Percentiles rank a stretch among this genome's conserved stretches.
Evolutionary conservation across 352 stramenopile species (phyloP).

Genomic region (Globisporangium recalcitrans): DNA sequence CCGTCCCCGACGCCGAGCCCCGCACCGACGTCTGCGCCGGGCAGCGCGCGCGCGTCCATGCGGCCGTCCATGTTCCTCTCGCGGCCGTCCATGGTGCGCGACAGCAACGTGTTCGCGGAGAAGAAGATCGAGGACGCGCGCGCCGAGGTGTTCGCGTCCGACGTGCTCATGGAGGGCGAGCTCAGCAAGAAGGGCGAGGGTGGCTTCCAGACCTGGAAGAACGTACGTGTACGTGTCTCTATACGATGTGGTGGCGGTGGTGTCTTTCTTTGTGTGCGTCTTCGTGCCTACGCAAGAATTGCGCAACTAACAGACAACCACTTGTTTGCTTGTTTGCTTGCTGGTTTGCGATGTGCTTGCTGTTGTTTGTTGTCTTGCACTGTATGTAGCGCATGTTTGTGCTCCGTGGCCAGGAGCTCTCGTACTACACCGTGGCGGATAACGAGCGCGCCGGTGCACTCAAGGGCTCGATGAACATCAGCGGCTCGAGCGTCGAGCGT

Average conservation of each 20-base stretch:
- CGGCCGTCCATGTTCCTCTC: constrained; percentile 33
- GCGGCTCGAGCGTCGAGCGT: constrained; percentile 41
- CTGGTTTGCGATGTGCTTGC: too few relatives aligned
- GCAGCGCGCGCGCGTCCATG: constrained; percentile 22
- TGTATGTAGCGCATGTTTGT: constrained; percentile 55
- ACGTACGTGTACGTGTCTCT: constrained; percentile 41
- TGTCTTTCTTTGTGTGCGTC: not conserved
- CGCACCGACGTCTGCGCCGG: not conserved
- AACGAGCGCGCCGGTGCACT: constrained; percentile 44
- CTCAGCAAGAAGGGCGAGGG: constrained; percentile 63
- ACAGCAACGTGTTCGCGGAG: constrained; percentile 61
- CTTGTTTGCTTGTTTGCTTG: not conserved
- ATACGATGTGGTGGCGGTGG: not conserved
- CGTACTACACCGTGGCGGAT: constrained; percentile 58
- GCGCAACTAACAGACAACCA: not conserved
- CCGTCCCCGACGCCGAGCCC: constrained; percentile 1
- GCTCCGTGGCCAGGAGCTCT: constrained; percentile 57
- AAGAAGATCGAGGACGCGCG: constrained; percentile 53
- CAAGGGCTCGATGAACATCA: constrained; percentile 56
- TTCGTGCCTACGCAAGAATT: not conserved
- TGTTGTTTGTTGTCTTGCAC: not conserved
- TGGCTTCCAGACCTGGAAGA: constrained; percentile 60
- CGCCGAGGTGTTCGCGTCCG: constrained; percentile 48
- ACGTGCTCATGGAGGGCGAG: constrained; percentile 69
- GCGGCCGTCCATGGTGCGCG: constrained; percentile 44